Percentiles rank a stretch among this genome's conserved stretches.
Evolutionary conservation across 2,329 filamentous ascomycete species (phyloP).

Genomic region (Botrytis aclada): DNA sequence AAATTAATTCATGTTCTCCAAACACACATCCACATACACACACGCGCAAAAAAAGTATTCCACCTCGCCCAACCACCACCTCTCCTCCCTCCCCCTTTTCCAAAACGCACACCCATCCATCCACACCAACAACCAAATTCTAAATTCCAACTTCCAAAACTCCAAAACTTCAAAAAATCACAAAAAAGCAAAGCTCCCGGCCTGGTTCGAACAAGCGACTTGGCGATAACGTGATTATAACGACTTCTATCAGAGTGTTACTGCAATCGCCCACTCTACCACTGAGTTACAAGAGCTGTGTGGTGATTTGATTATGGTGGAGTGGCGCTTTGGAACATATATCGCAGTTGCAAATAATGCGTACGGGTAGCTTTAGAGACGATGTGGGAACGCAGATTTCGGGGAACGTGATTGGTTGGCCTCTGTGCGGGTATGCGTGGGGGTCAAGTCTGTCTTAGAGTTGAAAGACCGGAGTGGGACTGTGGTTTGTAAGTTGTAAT

Average conservation of each 20-base stretch:
- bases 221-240: background rate
- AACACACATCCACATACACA: too few species aligned
- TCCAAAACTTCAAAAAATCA: too few species aligned
- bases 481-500: too few species aligned
- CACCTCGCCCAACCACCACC: too few species aligned
- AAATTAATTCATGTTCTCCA: too few species aligned
- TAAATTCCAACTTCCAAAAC: too few species aligned
- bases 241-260: conserved; percentile 3
- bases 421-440: background rate
- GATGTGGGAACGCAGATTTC: background rate
- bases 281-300: conserved; percentile 15
- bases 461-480: background rate
- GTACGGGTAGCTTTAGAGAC: background rate
- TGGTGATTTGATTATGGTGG: accelerated
- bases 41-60: too few species aligned
- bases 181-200: background rate
- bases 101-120: too few species aligned
- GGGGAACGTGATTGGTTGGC: background rate
- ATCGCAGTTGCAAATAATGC: accelerated
- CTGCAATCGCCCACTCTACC: conserved; percentile 20
- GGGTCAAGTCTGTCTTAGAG: background rate
- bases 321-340: too few species aligned
- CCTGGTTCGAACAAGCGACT: conserved; percentile 19
- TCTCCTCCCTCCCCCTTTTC: too few species aligned
- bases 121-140: too few species aligned